Base-by-base conservation (phyloP, 192 early-diverging fungal genomes). In the Backusella luteola region DNA sequence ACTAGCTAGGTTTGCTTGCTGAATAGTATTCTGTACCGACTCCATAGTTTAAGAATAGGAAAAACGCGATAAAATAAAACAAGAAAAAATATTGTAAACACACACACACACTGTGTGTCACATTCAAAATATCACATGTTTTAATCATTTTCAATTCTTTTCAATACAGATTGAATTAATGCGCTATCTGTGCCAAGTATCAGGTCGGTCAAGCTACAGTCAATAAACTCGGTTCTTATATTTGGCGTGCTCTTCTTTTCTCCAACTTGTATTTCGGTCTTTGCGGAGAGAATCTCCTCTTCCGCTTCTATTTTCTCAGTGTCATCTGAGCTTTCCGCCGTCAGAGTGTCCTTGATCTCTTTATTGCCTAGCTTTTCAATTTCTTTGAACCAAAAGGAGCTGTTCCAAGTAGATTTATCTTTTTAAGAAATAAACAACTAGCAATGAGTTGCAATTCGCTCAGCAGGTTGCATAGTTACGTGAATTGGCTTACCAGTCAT, bases 1-100 rank as follows among this genome's bases (percentile, higher is more conserved):
- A 32, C 67, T 75, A 12, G 80, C 77, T 2, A 81, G 34, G 70
- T 73, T 78, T 42, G 76, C 71, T 66, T 81, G 80, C 53, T 81
- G 80, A 36, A 73, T 39, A 39, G 75, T 42, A 12, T 46, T 53
- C 52, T 81, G 80, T 6, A 81, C 17, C 26, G 72, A 72, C 8
- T 81, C 76, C 80, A 81, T 81, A 59, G 12, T 34, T 41, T 26
- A 34, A 42, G 34, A 35, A 72, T 29, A 52, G 44, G 32, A 75
- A 73, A 23, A 69, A 44, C 21, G 14, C 56, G n/a, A 6, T 36
- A 6, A 11, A 69, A 17, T n/a, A 69, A n/a, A 36, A 41, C 1
- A 36, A 36, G 35, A 69, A 23, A 41, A 68, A 36, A 21, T 11
- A 69, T 12, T 39, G 11, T 39, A 42, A 38, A 39, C 5, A 69